Evolutionary conservation across 345 rosid species (phyloP).

Genomic region (Conringia planisiliqua): DNA sequence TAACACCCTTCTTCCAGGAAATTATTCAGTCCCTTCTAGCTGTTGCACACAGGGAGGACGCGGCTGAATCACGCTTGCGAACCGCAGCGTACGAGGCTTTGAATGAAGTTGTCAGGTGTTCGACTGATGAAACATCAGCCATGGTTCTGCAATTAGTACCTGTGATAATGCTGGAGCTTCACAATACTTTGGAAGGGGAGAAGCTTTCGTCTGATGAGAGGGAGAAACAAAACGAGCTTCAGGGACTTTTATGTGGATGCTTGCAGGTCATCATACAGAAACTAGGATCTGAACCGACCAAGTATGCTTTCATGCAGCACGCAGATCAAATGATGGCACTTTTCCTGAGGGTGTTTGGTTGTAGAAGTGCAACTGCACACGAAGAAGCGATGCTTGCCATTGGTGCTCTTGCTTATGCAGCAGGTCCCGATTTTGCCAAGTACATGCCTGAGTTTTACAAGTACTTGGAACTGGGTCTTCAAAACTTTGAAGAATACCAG

Average conservation of each 20-base stretch:
- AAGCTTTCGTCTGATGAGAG: conserved; percentile 54
- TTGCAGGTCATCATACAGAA: conserved; percentile 71
- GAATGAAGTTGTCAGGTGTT: conserved; percentile 73
- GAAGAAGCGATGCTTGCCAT: conserved; percentile 84
- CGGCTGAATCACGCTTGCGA: conserved; percentile 66
- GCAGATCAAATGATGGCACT: conserved; percentile 76
- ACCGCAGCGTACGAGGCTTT: conserved; percentile 73
- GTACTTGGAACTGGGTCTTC: conserved; percentile 76
- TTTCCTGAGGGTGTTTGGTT: conserved; percentile 68
- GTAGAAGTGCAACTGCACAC: conserved; percentile 74
- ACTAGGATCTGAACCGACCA: conserved; percentile 60
- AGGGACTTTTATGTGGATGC: conserved; percentile 78
- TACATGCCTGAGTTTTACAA: conserved; percentile 74
- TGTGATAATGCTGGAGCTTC: conserved; percentile 67
- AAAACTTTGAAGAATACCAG: conserved; percentile 72
- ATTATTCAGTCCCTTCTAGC: conserved; percentile 66
- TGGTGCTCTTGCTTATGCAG: conserved; percentile 73
- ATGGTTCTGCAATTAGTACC: conserved; percentile 64
- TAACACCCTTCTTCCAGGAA: conserved; percentile 73
- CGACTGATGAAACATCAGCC: conserved; percentile 61
- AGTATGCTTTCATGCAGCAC: conserved; percentile 58
- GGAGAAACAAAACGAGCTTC: conserved; percentile 65
- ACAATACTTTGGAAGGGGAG: conserved; percentile 63
- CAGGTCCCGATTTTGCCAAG: conserved; percentile 59
- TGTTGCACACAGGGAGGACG: conserved; percentile 71